Evolutionary conservation across 1,284 basidiomycete genomes (phyloP).

Genomic region (Amylostereum areolatum): DNA sequence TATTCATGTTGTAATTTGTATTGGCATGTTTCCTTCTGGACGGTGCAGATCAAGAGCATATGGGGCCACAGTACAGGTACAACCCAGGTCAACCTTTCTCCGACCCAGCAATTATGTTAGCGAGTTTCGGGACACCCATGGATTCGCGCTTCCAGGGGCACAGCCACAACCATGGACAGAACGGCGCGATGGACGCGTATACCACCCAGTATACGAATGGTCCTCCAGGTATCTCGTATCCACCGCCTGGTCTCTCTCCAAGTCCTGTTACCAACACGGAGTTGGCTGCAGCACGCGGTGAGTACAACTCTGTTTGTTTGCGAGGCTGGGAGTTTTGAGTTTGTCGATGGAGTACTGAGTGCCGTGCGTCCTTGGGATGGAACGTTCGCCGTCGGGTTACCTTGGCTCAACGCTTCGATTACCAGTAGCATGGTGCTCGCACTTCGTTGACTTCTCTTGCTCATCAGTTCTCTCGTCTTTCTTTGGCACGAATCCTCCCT

Average conservation of each 20-base stretch:
- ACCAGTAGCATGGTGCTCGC: background rate
- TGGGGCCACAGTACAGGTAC: slow-evolving; percentile 27
- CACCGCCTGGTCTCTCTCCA: slow-evolving; percentile 29
- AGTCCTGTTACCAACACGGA: slow-evolving; percentile 17
- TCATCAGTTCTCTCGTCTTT: background rate
- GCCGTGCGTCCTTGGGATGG: slow-evolving; percentile 79
- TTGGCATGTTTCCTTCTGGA: slow-evolving; percentile 13
- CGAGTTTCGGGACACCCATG: slow-evolving; percentile 45
- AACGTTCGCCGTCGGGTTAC: slow-evolving; percentile 53
- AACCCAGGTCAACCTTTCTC: slow-evolving; percentile 44
- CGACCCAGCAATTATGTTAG: slow-evolving; percentile 81
- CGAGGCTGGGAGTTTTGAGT: slow-evolving; percentile 68
- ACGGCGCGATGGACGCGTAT: slow-evolving; percentile 24
- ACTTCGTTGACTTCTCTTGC: background rate
- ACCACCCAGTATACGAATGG: slow-evolving; percentile 21
- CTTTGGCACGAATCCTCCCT: background rate
- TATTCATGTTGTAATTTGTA: slow-evolving; percentile 16
- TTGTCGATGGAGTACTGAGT: slow-evolving; percentile 78
- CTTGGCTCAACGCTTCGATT: background rate
- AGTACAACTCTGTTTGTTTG: slow-evolving; percentile 44
- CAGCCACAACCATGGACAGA: slow-evolving; percentile 27
- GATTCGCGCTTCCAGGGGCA: slow-evolving; percentile 10
- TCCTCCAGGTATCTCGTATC: slow-evolving; percentile 54
- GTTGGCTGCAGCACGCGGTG: slow-evolving; percentile 44
- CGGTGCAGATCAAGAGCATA: slow-evolving; percentile 26